These are phyloP conservation scores for Aspergillus melleus DNA, from an alignment of 2,329 filamentous ascomycete genomes.

Conservation along the genomic window DNA sequence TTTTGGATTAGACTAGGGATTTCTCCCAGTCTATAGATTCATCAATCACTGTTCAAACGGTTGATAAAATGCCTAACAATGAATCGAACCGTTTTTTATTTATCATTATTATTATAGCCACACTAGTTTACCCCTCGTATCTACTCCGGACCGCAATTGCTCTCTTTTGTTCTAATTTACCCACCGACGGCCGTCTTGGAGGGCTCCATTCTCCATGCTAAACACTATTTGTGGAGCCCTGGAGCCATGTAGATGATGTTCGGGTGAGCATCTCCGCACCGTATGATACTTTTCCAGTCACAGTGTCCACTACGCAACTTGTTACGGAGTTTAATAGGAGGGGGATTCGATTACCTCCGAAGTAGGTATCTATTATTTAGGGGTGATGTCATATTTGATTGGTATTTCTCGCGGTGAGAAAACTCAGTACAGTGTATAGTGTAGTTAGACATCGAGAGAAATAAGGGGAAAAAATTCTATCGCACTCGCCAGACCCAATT, in stretches of 20 bases:
- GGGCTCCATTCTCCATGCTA: no score
- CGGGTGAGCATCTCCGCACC: constrained; percentile 6
- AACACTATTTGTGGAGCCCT: constrained; percentile 6
- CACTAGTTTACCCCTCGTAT: constrained; percentile 1
- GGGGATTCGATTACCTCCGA: neutral
- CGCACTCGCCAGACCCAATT: neutral
- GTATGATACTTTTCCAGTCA: constrained; percentile 11
- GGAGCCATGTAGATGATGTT: constrained; percentile 1
- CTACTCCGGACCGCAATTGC: neutral
- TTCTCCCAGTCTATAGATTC: no score
- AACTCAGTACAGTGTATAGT: no score
- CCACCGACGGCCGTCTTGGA: neutral
- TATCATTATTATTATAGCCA: no score
- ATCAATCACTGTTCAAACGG: no score
- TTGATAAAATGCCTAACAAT: no score
- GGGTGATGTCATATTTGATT: no score
- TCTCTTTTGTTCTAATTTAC: neutral
- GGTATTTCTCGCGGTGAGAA: no score
- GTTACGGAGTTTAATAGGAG: no score
- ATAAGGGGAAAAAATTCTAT: neutral
- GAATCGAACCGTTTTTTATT: no score
- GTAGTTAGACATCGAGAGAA: neutral
- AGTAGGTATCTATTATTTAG: neutral
- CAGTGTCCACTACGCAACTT: neutral
- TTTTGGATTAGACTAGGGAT: no score